Evolutionary conservation across 2,329 filamentous ascomycete genomes (phyloP).

Genomic region (Fusarium protoensiforme): DNA sequence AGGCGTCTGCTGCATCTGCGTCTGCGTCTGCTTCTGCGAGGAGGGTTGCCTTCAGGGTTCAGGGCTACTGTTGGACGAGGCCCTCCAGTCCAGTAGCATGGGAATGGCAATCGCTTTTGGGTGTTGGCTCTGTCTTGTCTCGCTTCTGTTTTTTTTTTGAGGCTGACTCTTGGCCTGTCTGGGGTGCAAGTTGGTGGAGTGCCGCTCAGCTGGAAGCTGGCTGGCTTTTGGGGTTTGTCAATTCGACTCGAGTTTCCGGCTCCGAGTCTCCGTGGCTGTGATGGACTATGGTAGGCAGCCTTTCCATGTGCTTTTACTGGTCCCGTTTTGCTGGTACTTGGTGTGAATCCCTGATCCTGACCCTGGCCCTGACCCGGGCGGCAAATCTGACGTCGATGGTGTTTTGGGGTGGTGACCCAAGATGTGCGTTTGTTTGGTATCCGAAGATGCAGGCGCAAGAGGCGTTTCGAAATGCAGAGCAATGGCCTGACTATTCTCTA

Average conservation of each 20-base stretch:
- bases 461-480: background rate
- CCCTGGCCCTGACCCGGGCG: background rate
- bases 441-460: slow-evolving; percentile 1
- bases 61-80: slow-evolving; percentile 13
- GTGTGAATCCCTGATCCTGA: background rate
- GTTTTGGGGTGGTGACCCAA: background rate
- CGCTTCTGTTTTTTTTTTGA: slow-evolving; percentile 12
- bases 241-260: slow-evolving; percentile 12
- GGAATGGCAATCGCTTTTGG: slow-evolving; percentile 8
- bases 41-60: slow-evolving; percentile 27
- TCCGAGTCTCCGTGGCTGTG: background rate
- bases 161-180: slow-evolving; percentile 13
- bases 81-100: slow-evolving; percentile 5
- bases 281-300: background rate
- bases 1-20: slow-evolving; percentile 7
- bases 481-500: background rate
- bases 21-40: slow-evolving; percentile 2
- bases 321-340: background rate
- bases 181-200: slow-evolving; percentile 2
- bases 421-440: background rate
- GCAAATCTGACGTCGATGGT: slow-evolving; percentile 17
- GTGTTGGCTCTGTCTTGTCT: slow-evolving; percentile 21
- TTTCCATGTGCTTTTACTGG: background rate
- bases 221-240: background rate
- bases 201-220: slow-evolving; percentile 8